A percentile compares a stretch with the other conserved stretches of the same genome.
phyloP scores from a whole-genome alignment of 2,329 filamentous ascomycete species.

The Waltergamsia citrina region DNA sequence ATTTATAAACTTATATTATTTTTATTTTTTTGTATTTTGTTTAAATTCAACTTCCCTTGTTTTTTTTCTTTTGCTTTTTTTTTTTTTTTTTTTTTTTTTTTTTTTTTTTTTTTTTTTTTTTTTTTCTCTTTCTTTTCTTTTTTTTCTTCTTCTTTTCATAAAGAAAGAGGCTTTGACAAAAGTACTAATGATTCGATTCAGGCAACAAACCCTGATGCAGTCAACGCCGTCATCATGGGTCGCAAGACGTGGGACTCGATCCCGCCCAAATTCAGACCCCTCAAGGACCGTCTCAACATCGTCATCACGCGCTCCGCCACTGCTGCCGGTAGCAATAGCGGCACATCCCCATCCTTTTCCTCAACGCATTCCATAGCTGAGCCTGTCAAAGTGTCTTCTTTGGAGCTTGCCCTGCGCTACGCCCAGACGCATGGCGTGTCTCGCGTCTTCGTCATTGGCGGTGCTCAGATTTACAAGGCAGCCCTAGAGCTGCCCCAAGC shows the following conservation, averaged over 20 bases:
- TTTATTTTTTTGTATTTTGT: no score
- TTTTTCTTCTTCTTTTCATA: slow-evolving; percentile 7
- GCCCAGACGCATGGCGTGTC: slow-evolving; percentile 34
- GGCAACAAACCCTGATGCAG: slow-evolving; percentile 18
- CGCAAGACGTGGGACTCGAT: slow-evolving; percentile 95
- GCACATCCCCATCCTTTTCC: slow-evolving; percentile 6
- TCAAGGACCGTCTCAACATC: slow-evolving; percentile 73
- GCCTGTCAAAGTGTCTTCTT: slow-evolving; percentile 47
- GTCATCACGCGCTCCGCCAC: slow-evolving; percentile 56
- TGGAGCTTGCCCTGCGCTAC: slow-evolving; percentile 47
- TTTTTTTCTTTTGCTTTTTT: no score
- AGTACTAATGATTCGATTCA: not conserved
- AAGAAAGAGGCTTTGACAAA: not conserved
- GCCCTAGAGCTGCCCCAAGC: slow-evolving; percentile 52
- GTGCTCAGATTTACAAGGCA: slow-evolving; percentile 72
- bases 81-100: no score
- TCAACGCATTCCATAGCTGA: slow-evolving; percentile 16
- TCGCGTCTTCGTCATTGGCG: slow-evolving; percentile 80
- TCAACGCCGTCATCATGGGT: slow-evolving; percentile 89
- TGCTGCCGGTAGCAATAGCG: no score
- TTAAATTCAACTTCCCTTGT: not conserved
- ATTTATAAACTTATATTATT: no score
- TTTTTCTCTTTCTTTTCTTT: not conserved
- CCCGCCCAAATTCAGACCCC: slow-evolving; percentile 65
- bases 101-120: not conserved